These are phyloP conservation scores for Trypethelium eluteriae DNA, from an alignment of 495 filamentous ascomycete species.

Conservation along the genomic window DNA sequence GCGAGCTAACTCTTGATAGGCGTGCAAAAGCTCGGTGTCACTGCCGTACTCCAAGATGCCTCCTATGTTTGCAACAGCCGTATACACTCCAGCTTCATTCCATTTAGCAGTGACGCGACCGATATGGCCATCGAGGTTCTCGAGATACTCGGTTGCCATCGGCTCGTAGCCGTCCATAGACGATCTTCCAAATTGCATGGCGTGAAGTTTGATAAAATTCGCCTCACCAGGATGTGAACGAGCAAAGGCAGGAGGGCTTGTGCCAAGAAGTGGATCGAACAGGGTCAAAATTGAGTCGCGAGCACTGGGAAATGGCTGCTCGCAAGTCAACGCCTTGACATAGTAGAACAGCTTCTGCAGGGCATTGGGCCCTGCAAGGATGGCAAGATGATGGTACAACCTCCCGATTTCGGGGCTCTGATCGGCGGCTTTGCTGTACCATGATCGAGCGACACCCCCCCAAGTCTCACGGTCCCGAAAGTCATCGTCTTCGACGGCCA, in stretches of 20 bases:
- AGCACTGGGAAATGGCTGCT: conserved; percentile 40
- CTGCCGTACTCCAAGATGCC: conserved; percentile 54
- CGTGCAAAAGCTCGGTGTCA: conserved; percentile 38
- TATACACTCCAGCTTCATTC: conserved; percentile 54
- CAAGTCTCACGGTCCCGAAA: conserved; percentile 66
- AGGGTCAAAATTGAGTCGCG: conserved; percentile 63
- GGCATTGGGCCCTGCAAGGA: conserved; percentile 65
- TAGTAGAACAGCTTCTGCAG: conserved; percentile 74
- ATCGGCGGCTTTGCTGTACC: conserved; percentile 75
- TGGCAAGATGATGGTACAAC: conserved; percentile 78
- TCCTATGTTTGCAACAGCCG: conserved; percentile 47
- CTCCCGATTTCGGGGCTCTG: conserved; percentile 61
- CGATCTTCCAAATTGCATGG: conserved; percentile 54
- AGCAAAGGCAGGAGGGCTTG: conserved; percentile 28
- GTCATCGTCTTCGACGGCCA: conserved; percentile 73
- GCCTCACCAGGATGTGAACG: conserved; percentile 40
- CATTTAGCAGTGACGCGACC: conserved; percentile 50
- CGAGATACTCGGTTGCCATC: conserved; percentile 45
- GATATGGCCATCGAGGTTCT: conserved; percentile 52
- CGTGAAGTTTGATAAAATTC: conserved; percentile 58
- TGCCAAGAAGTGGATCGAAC: conserved; percentile 57
- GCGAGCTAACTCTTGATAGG: conserved; percentile 32
- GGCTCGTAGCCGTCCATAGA: conserved; percentile 42
- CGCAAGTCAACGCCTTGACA: conserved; percentile 32
- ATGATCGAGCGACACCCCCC: conserved; percentile 66